Base-by-base conservation (phyloP, 495 filamentous ascomycete genomes). In the Delitschia confertaspora region DNA sequence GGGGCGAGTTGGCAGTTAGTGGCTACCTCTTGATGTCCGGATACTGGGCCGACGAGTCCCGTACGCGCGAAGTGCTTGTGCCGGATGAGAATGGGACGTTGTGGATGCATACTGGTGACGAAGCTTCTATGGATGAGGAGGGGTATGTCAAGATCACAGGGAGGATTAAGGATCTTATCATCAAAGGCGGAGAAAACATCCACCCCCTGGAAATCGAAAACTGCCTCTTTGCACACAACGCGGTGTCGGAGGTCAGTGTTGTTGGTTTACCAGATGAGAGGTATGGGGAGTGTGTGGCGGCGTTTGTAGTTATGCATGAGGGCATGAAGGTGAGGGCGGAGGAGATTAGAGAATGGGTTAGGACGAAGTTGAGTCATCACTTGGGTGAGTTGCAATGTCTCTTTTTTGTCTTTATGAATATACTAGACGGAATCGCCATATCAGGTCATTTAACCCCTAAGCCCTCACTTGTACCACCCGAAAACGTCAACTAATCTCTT, bases 131-230 rank as follows among this genome's bases (percentile, higher is more conserved):
- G 75, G 86, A 91, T 45, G 63, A 47, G 11, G 63, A 80, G 4
- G 82, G 82, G 16, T 86, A 79, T 55, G 70, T 85, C 4, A 70
- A 70, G 47, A 72, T 72, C 34, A 80, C 78, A 3, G 75, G 77
- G 7, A 63, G 86, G 10, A 84, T 93, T 53, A 95, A 95, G 65
- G 91, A 98, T 58, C 60, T 95, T 44, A 87, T 98, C 42, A 95
- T 98, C 54, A 73, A 83, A 19, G 91, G 85, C 13, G 89, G 91
- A 2, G 91, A 95, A 61, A 98, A 98, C 56, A 95, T 98, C 53
- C 86, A 95, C 58, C 91, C 91, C 2, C 69, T 95, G 2, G 91
- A 98, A 61, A 73, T 95, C 19, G 91, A 98, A 63, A 88, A 91
- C 58, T 88, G 79, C 47, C 71, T 98, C n/a, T 75, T 91, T 30